Evolutionary conservation across 2,329 filamentous ascomycete genomes (phyloP), one percentile per base, ranked within the genome.

Genomic region (Fusarium sacchari): DNA sequence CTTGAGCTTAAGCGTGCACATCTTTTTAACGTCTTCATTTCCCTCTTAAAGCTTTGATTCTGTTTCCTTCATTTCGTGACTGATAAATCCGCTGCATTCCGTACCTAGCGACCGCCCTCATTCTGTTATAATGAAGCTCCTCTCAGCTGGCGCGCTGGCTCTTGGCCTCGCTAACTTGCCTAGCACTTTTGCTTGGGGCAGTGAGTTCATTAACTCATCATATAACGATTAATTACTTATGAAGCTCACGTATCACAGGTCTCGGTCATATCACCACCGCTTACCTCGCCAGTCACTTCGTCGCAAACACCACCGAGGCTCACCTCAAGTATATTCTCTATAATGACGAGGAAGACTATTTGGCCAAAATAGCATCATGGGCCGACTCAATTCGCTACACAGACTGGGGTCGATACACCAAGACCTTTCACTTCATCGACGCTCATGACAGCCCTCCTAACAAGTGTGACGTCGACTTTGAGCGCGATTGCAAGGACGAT

Each of bases 391-490:
- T 91, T 79, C 86, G 90, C 30, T 92, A 92, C 82, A 91, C 88
- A 13, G 85, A 86, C 79, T 90, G 88, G 83, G 90, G 89, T 20
- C 84, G 85, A 42, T 92, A 89, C 80, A 89, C 88, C 14, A 88
- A 85, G 72, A 86, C 86, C 39, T 91, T 91, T 80, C 91, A 93
- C 84, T 93, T 90, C 82, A 92, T 93, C 81, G 91, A 92, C 79
- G 90, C 90, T 67, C 86, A 91, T 76, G 91, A 93, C 81, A 80
- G 82, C 74, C 91, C 91, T 62, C 90, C 90, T 2, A 76, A 77
- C 22, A 83, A 81, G 50, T 92, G 91, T 82, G 85, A 84, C 67
- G 86, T 92, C 71, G 85, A 89, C 75, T 86, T 87, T 65, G 82
- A 84, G 30, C 87, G 91, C 60, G 91, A 92, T 82, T 93, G 90